Conservation (phyloP, 1,284 basidiomycete species). For the Moesziomyces globuligerus region DNA sequence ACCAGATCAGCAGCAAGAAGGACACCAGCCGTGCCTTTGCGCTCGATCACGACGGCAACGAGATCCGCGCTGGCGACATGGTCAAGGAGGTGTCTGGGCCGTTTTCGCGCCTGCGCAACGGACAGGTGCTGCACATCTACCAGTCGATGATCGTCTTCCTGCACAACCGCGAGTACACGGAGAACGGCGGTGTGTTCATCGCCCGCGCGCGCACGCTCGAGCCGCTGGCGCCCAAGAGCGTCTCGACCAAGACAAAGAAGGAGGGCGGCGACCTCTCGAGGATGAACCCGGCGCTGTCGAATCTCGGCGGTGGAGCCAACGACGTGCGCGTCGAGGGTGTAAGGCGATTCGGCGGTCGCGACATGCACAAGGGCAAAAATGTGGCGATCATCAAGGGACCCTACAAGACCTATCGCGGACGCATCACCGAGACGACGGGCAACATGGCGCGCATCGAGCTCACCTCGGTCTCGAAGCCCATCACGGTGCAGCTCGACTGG, state of each 20-base stretch:
- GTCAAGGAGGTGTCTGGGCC: conserved; percentile 93
- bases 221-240: conserved; percentile 78
- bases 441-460: conserved; percentile 88
- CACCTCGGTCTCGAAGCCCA: conserved; percentile 86
- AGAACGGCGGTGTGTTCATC: conserved; percentile 95
- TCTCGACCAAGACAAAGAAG: conserved; percentile 48
- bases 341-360: conserved; percentile 67
- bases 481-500: conserved; percentile 84
- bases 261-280: conserved; percentile 81
- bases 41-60: conserved; percentile 85
- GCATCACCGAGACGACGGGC: conserved; percentile 95
- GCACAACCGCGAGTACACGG: conserved; percentile 86
- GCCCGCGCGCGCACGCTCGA: conserved; percentile 71
- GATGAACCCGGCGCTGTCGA: conserved; percentile 83
- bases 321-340: conserved; percentile 51
- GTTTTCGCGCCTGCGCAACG: conserved; percentile 79
- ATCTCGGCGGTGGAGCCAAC: conserved; percentile 51
- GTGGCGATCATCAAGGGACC: conserved; percentile 88
- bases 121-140: conserved; percentile 91
- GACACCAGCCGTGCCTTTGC: conserved; percentile 87
- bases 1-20: conserved; percentile 87
- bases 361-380: conserved; percentile 81
- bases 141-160: conserved; percentile 94
- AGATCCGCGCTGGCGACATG: conserved; percentile 81
- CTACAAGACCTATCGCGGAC: conserved; percentile 89